Evolutionary conservation across 169 alveolate genomes (phyloP), one percentile per base, ranked within the genome.

Genomic region (Plasmodium fragile): DNA sequence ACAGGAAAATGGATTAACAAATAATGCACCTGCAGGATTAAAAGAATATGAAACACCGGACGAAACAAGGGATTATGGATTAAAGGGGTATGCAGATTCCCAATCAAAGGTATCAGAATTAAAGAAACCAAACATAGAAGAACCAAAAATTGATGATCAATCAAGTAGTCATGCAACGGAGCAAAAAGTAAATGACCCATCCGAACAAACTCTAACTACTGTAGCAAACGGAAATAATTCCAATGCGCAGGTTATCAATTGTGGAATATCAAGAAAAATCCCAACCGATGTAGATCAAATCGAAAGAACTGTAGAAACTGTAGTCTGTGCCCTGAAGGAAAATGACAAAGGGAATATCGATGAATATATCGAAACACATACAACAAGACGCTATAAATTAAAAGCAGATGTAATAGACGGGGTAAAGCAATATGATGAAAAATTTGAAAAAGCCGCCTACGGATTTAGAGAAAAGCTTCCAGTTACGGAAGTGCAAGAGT

Each of bases 31-130:
- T 75, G 4, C 41, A 28, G 45, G 53, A 49, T 75, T 75, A 32
- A 75, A 75, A 75, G 82, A 75, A 75, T 75, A 16, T 34, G 65
- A 75, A 75, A 75, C 6, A 25, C 16, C 36, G 49, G 82, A 75
- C 49, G 82, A 75, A 75, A 36, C 82, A 32, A 75, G 82, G 49
- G 49, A 75, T 32, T 75, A 75, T 49, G 82, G 82, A 75, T 75
- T 75, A 75, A 75, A 75, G 45, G 82, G 82, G 13, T 3, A 32
- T 13, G 3, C 82, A 75, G 82, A 75, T 75, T 28, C 82, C 5
- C 30, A 25, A 32, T 28, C 25, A 73, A 32, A 32, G 4, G 82
- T 30, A 32, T 8, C 39, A 25, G 59, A 73, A 45, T 1, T 45
- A 11, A 49, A 49, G 2, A 13, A 41, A 8, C 2, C 52, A 5